These are phyloP conservation scores for Poa pratensis DNA, from an alignment of 176 grass and related monocot species.

Conservation along the genomic window DNA sequence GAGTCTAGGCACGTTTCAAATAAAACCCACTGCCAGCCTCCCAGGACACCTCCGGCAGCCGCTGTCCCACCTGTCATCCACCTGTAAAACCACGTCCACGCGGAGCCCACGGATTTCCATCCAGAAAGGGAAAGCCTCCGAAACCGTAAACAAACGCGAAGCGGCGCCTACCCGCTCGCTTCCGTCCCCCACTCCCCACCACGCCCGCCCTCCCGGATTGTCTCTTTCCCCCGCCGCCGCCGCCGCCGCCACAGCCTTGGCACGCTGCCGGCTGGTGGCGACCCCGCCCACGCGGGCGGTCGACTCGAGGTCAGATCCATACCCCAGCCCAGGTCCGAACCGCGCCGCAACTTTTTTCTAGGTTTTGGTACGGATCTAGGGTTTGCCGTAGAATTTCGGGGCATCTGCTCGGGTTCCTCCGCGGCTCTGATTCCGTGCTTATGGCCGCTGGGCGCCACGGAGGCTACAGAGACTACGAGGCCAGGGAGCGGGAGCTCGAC, in stretches of 20 bases:
- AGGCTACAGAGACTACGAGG: constrained; percentile 61
- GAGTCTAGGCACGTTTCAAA: too few species aligned
- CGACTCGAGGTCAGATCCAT: constrained; percentile 47
- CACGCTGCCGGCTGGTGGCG: neutral
- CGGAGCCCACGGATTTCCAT: constrained; percentile 11
- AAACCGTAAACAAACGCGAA: constrained; percentile 36
- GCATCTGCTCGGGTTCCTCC: constrained; percentile 19
- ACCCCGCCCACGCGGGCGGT: neutral
- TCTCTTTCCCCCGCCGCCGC: neutral
- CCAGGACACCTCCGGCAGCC: too few species aligned
- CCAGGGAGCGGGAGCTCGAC: constrained; percentile 61
- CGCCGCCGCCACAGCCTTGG: constrained; percentile 16
- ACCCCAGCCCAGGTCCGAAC: constrained; percentile 20
- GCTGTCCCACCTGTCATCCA: neutral
- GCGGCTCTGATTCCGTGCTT: constrained; percentile 28
- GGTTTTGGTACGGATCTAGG: constrained; percentile 62
- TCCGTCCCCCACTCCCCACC: constrained; percentile 33
- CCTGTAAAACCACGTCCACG: neutral
- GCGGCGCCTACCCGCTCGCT: constrained; percentile 53
- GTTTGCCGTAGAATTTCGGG: constrained; percentile 36
- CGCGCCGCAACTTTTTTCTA: constrained; percentile 38
- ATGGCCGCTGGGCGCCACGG: constrained; percentile 64
- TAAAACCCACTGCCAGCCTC: too few species aligned
- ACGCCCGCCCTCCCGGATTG: neutral
- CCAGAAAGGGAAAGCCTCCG: constrained; percentile 19